Conservation (phyloP, 805 yeast genomes). For the Crinitomyces ghanaensis region DNA sequence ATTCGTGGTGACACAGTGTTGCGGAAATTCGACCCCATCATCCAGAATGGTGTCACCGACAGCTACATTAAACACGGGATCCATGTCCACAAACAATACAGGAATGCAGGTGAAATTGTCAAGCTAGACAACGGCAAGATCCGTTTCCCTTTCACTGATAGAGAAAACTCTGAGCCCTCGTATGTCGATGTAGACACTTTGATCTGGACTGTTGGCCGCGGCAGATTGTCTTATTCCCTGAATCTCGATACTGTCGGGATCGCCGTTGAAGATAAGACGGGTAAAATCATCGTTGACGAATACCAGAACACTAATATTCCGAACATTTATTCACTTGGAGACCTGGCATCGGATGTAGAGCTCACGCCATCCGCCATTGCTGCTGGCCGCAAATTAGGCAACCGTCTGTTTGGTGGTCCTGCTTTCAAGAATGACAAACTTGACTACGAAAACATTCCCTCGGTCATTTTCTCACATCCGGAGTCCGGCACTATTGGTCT, state of each 20-base stretch:
- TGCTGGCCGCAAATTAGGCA: constrained; percentile 88
- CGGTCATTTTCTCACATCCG: constrained; percentile 97
- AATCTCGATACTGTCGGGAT: constrained; percentile 72
- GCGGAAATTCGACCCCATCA: constrained; percentile 74
- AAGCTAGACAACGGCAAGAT: constrained; percentile 35
- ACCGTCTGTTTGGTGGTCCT: constrained; percentile 80
- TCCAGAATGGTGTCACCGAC: constrained; percentile 70
- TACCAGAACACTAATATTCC: constrained; percentile 69
- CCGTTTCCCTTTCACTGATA: constrained; percentile 33
- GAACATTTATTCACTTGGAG: constrained; percentile 79
- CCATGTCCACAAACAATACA: constrained; percentile 59
- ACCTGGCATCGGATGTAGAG: constrained; percentile 85
- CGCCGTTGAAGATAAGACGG: constrained; percentile 40
- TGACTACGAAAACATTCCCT: constrained; percentile 79
- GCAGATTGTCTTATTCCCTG: constrained; percentile 51
- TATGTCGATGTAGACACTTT: constrained; percentile 61
- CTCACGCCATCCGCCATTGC: constrained; percentile 98
- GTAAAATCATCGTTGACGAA: constrained; percentile 71
- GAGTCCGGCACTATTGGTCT: constrained; percentile 94
- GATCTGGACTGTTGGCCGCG: constrained; percentile 93
- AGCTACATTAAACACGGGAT: constrained; percentile 74
- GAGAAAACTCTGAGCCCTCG: constrained; percentile 28
- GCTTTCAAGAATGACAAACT: constrained; percentile 61
- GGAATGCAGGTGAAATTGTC: constrained; percentile 31
- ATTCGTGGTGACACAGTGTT: constrained; percentile 87